Evolutionary conservation across 1,139 yeast genomes (phyloP).

Genomic region (Ogataea hybrid): DNA sequence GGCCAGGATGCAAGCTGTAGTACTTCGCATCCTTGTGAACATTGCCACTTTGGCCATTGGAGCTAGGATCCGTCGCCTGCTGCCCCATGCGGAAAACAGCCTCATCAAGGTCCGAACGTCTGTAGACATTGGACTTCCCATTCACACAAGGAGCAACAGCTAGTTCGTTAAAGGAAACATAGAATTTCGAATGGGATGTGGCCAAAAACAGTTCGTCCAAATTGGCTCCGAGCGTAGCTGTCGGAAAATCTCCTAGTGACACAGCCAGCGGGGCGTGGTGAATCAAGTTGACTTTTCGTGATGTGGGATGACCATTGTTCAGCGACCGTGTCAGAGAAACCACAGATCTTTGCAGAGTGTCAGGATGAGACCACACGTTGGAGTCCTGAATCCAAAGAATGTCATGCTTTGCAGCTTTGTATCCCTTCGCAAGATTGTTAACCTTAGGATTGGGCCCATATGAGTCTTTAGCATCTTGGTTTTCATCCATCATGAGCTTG

Average conservation of each 20-base stretch:
- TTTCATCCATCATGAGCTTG: constrained; percentile 47
- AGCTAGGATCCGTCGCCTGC: constrained; percentile 24
- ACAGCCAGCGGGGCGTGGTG: constrained; percentile 59
- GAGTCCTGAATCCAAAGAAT: constrained; percentile 87
- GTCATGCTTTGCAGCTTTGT: constrained; percentile 63
- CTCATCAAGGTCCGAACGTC: constrained; percentile 63
- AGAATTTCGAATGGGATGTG: constrained; percentile 83
- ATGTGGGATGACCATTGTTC: constrained; percentile 46
- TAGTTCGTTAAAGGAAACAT: constrained; percentile 69
- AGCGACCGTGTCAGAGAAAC: constrained; percentile 45
- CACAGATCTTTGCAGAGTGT: constrained; percentile 67
- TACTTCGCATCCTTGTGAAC: constrained; percentile 29
- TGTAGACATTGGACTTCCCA: constrained; percentile 82
- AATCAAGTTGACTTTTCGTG: constrained; percentile 59
- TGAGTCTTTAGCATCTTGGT: constrained; percentile 38
- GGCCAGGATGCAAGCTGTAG: constrained; percentile 27
- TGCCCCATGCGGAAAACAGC: constrained; percentile 47
- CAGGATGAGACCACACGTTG: constrained; percentile 75
- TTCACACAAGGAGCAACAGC: constrained; percentile 90
- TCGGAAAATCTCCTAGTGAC: constrained; percentile 17
- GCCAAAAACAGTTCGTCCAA: constrained; percentile 84
- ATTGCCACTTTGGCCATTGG: constrained; percentile 32
- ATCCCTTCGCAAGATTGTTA: constrained; percentile 81
- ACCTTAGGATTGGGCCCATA: constrained; percentile 91
- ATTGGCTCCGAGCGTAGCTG: constrained; percentile 53